Conservation (phyloP, 345 rosid species). For the Stellera chamaejasme region DNA sequence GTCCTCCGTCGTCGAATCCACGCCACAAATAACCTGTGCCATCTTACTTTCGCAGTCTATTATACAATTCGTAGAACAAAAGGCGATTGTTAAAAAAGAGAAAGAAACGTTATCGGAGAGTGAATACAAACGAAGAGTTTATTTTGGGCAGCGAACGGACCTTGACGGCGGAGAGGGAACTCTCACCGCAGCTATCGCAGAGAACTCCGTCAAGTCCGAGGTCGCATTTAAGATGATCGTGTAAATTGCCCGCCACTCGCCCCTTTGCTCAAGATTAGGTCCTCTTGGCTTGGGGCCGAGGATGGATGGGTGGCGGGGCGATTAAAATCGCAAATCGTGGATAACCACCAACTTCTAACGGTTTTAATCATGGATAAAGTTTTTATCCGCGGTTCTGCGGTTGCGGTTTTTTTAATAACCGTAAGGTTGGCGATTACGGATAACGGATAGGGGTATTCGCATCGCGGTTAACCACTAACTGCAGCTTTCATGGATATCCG, state of each 20-base stretch:
- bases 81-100: not conserved
- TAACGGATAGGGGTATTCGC: too few relatives aligned
- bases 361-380: too few relatives aligned
- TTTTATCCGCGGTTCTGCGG: too few relatives aligned
- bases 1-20: constrained; percentile 46
- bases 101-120: not conserved
- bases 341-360: too few relatives aligned
- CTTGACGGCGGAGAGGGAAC: constrained; percentile 94
- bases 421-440: too few relatives aligned
- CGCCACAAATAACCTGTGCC: constrained; percentile 54
- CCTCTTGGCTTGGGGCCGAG: too few relatives aligned
- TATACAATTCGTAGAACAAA: not conserved
- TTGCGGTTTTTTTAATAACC: too few relatives aligned
- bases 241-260: constrained; percentile 10
- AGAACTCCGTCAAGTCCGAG: constrained; percentile 94
- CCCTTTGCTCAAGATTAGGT: not conserved
- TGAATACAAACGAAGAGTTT: not conserved
- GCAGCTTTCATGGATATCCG: too few relatives aligned
- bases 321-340: too few relatives aligned
- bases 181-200: constrained; percentile 93
- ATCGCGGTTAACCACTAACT: too few relatives aligned
- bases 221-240: constrained; percentile 33
- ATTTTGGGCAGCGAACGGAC: constrained; percentile 20
- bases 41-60: constrained; percentile 87
- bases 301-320: too few relatives aligned